phyloP scores from a whole-genome alignment of 495 filamentous ascomycete genomes.

The Tuber indicum region DNA sequence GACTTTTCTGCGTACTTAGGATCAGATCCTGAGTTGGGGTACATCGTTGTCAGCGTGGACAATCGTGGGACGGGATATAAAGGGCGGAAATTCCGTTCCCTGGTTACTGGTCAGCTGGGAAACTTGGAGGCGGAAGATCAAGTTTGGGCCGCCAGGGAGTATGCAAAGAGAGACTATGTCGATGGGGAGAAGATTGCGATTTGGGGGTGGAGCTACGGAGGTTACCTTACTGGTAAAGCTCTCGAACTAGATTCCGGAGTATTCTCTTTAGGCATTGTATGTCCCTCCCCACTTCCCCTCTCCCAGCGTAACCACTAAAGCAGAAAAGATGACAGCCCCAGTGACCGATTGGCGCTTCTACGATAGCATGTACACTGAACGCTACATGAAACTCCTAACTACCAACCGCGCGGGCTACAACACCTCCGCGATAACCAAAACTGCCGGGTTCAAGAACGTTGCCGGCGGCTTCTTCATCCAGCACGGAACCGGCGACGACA shows the following conservation, averaged over 20 bases:
- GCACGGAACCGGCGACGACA: slow-evolving; percentile 57
- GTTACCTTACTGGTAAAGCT: slow-evolving; percentile 54
- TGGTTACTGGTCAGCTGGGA: slow-evolving; percentile 49
- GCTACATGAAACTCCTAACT: slow-evolving; percentile 56
- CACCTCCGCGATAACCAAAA: slow-evolving; percentile 44
- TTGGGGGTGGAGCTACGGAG: slow-evolving; percentile 57
- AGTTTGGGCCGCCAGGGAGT: slow-evolving; percentile 51
- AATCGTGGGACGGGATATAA: slow-evolving; percentile 54
- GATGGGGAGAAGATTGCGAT: slow-evolving; percentile 51
- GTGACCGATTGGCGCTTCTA: slow-evolving; percentile 58
- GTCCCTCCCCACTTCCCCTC: background rate
- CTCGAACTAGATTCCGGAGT: slow-evolving; percentile 49
- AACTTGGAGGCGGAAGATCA: slow-evolving; percentile 53
- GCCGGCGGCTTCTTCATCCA: slow-evolving; percentile 50
- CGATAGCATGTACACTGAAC: slow-evolving; percentile 59
- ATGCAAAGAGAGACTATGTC: slow-evolving; percentile 46
- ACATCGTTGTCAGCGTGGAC: slow-evolving; percentile 53
- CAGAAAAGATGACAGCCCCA: slow-evolving; percentile 46
- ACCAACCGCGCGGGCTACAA: slow-evolving; percentile 50
- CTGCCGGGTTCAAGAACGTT: slow-evolving; percentile 51
- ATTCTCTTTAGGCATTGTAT: slow-evolving; percentile 49
- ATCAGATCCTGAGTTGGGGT: slow-evolving; percentile 54
- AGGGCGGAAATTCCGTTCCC: slow-evolving; percentile 50
- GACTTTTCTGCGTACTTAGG: slow-evolving; percentile 53
- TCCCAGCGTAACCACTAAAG: background rate